A percentile compares a stretch with the other conserved stretches of the same genome.
phyloP scores from a whole-genome alignment of 2,329 filamentous ascomycete genomes.

The Aspergillus sergii region DNA sequence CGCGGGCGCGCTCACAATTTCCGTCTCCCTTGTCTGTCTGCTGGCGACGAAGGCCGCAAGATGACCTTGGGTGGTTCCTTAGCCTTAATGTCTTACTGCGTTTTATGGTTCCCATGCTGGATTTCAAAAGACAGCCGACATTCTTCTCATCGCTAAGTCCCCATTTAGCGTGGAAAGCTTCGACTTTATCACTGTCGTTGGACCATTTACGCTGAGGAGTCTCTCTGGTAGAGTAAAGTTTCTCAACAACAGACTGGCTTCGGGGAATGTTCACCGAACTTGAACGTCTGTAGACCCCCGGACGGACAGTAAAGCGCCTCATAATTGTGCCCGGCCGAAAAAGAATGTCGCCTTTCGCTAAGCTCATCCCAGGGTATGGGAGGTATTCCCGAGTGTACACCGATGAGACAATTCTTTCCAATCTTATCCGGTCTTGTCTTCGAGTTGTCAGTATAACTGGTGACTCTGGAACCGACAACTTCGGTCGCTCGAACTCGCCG shows the following conservation, averaged over 20 bases:
- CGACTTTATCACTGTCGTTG: background rate
- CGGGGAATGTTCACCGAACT: constrained; percentile 51
- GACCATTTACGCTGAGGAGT: background rate
- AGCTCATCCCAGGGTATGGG: constrained; percentile 80
- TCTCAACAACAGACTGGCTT: background rate
- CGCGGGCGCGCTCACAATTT: background rate
- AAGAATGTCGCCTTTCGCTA: constrained; percentile 67
- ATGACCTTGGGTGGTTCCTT: constrained; percentile 9
- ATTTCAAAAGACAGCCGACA: background rate
- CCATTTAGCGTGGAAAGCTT: background rate
- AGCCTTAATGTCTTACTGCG: constrained; percentile 14
- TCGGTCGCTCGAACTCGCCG: constrained; percentile 72
- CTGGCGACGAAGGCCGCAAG: background rate
- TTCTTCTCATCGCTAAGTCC: constrained; percentile 13
- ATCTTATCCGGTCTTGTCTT: constrained; percentile 72
- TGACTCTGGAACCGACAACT: constrained; percentile 72
- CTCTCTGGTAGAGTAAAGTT: background rate
- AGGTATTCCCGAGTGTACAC: constrained; percentile 82
- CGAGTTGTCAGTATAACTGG: constrained; percentile 73
- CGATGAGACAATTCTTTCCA: constrained; percentile 74
- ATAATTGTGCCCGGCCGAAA: constrained; percentile 79
- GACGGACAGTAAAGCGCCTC: constrained; percentile 80
- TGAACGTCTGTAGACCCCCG: constrained; percentile 73
- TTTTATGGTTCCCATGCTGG: constrained; percentile 9
- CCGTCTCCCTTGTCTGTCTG: constrained; percentile 6